phyloP scores from a whole-genome alignment of 139 green algal genomes.

The Volvox africanus region DNA sequence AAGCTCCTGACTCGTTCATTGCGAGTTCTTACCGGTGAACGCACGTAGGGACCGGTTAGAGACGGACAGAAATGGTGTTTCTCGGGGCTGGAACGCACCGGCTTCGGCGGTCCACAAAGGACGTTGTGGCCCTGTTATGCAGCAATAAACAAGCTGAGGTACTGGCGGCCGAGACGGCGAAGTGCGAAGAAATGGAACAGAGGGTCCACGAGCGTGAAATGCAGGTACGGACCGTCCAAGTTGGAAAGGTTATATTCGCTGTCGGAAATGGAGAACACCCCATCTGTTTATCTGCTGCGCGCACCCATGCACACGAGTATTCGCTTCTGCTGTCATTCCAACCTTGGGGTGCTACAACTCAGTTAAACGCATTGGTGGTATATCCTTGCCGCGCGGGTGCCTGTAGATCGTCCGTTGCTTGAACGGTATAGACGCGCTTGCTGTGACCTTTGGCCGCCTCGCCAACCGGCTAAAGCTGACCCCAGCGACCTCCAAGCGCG shows the following conservation, averaged over 20 bases:
- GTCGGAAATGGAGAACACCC: no score
- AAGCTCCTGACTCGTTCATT: no score
- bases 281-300: no score
- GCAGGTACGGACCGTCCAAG: constrained; percentile 38
- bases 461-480: constrained; percentile 85
- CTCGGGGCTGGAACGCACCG: background rate
- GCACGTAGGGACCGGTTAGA: no score
- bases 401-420: constrained; percentile 51
- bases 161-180: constrained; percentile 64
- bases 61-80: no score
- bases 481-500: constrained; percentile 87
- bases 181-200: constrained; percentile 78
- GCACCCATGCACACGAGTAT: no score
- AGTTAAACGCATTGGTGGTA: no score
- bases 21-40: no score
- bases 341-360: no score
- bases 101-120: background rate
- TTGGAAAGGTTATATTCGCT: no score
- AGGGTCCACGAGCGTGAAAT: constrained; percentile 77
- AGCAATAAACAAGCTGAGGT: constrained; percentile 78
- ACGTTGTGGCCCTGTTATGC: background rate
- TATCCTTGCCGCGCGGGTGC: background rate
- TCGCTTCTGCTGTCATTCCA: no score
- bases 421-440: constrained; percentile 63
- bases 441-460: constrained; percentile 77